Percentiles rank a stretch among this genome's conserved stretches.
phyloP scores from a whole-genome alignment of 2,329 filamentous ascomycete species.

The Epichloe scottii region DNA sequence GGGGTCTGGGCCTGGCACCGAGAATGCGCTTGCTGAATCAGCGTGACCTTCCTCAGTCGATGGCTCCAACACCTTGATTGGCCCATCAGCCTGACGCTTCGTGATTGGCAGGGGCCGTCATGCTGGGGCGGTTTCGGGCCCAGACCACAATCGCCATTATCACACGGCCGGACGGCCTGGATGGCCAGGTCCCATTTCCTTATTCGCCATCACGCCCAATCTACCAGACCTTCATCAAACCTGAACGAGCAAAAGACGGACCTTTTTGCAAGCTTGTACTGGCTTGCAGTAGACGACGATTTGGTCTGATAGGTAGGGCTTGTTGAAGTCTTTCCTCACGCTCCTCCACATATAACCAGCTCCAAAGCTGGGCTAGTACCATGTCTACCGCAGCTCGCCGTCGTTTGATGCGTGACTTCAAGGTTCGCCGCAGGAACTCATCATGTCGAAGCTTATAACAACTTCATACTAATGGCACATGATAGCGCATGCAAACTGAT shows the following conservation, averaged over 20 bases:
- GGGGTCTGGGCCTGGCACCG: neutral
- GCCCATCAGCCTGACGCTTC: neutral
- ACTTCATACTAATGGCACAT: constrained; percentile 3
- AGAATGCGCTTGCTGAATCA: neutral
- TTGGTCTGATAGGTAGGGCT: neutral
- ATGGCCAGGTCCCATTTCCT: constrained; percentile 17
- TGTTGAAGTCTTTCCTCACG: neutral
- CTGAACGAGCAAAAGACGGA: neutral
- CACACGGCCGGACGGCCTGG: neutral
- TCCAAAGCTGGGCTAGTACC: constrained; percentile 5
- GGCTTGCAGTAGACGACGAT: neutral
- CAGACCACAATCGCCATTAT: neutral
- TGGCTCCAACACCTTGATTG: constrained; percentile 6
- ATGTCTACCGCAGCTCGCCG: constrained; percentile 89
- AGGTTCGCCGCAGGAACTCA: constrained; percentile 44
- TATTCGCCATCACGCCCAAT: constrained; percentile 8
- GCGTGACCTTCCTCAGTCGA: neutral
- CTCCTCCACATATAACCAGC: neutral
- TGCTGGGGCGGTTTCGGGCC: constrained; percentile 1
- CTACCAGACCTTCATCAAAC: neutral
- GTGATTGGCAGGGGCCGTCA: constrained; percentile 13
- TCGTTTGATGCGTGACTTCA: constrained; percentile 98
- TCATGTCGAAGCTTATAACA: neutral
- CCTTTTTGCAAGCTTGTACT: neutral
- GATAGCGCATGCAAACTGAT: constrained; percentile 95